Evolutionary conservation across 768 basidiomycete genomes (phyloP), one percentile per base, ranked within the genome.

Genomic region (Gyrodon lividus): DNA sequence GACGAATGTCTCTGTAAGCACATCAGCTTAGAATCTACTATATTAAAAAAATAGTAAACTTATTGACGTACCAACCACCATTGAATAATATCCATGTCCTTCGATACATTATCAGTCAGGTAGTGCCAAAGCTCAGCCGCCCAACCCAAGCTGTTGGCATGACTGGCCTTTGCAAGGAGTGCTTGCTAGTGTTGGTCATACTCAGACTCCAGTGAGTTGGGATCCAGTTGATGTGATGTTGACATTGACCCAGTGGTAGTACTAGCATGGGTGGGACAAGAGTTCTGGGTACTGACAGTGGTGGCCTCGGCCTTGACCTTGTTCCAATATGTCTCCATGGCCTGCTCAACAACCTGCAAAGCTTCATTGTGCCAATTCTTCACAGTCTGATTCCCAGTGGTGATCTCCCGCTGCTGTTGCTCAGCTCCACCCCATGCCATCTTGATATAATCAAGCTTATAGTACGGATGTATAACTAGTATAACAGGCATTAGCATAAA

Each of bases 401-500:
- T 33, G 12, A 13, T 3, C 13, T 52, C 58, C 6, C 35, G n/a
- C 4, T 3, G 43, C 24, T 70, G 66, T 35, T 71, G 67, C 2
- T 59, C 43, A 0, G 50, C 46, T 5, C 69, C 58, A 5, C 69
- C 67, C 69, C 69, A 71, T 4, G 43, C 34, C 13, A 56, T 9
- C 38, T 61, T 17, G 4, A 66, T 64, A 46, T 67, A 71, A 0
- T 35, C 69, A n/a, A n/a, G n/a, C n/a, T n/a, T 71, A 53, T 60
- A 71, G 45, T 69, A 72, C 0, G 62, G 69, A 33, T 71, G 66
- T 12, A 69, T 43, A 2, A 60, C 65, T 67, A 39, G n/a, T 19
- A 20, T 14, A 19, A 17, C 24, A 55, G 19, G 16, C 10, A 37
- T 39, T 42, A 42, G 48, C 17, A 35, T 23, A 12, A 26, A 7